A percentile compares a stretch with the other conserved stretches of the same genome.
Conservation (phyloP, 768 basidiomycete species). For the Auricularia cornea region DNA sequence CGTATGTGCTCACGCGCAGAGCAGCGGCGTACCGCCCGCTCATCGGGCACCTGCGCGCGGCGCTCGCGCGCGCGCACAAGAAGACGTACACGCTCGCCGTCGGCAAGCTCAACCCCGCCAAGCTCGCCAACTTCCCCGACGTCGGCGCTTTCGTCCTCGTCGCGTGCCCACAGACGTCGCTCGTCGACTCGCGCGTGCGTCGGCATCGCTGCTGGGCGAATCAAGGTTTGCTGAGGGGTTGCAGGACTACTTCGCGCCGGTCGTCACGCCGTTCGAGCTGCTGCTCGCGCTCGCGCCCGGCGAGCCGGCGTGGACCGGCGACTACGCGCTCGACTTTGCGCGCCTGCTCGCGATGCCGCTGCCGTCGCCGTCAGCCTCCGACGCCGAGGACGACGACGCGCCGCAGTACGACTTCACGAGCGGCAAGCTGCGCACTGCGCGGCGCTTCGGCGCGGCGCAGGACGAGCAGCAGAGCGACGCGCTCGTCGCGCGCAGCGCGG, state of each 20-base stretch:
- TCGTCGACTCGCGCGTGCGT: conserved; percentile 62
- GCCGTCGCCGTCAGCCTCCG: conserved; percentile 9
- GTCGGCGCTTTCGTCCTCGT: conserved; percentile 94
- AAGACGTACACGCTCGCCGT: conserved; percentile 94
- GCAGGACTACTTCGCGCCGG: conserved; percentile 84
- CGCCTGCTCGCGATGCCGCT: conserved; percentile 35
- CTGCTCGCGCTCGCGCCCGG: conserved; percentile 60
- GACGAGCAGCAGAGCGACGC: conserved; percentile 16
- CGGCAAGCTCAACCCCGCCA: conserved; percentile 89
- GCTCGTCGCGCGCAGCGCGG: conserved; percentile 56
- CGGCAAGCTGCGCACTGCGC: conserved; percentile 75
- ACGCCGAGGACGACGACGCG: conserved; percentile 28
- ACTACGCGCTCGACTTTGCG: conserved; percentile 73
- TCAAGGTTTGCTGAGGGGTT: background rate
- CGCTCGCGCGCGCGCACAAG: conserved; percentile 61
- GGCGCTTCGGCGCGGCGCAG: conserved; percentile 36
- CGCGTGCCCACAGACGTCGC: conserved; percentile 87
- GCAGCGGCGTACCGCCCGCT: conserved; percentile 79
- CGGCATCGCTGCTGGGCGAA: background rate
- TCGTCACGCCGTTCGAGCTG: conserved; percentile 90
- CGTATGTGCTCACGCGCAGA: background rate
- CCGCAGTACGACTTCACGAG: conserved; percentile 83
- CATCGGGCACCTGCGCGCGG: conserved; percentile 67
- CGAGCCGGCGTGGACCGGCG: conserved; percentile 60
- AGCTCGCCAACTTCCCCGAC: conserved; percentile 92